Evolutionary conservation across 2,329 filamentous ascomycete species (phyloP), one percentile per base, ranked within the genome.

Genomic region (Didymella pinodella): DNA sequence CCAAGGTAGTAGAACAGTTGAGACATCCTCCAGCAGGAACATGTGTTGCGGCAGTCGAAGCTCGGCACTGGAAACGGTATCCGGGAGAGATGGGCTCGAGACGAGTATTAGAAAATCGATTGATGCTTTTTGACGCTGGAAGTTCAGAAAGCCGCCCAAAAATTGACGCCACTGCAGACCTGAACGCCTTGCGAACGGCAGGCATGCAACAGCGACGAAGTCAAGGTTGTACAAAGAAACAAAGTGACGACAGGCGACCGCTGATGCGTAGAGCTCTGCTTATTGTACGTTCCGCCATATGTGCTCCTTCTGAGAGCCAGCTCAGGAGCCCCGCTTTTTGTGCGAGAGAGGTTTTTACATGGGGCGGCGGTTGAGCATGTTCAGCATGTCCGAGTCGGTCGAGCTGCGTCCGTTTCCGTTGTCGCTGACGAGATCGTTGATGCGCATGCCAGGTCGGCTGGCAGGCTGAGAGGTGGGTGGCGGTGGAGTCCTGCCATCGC

Each of bases 341-440:
- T 44, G 20, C 34, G 22, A 41, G 36, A 52, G 46, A 46, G 43
- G 34, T 28, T 29, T 64, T 65, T 74, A 75, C 72, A 75, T 73
- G 57, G 73, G 73, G 60, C 75, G 73, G 58, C 75, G 72, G 58
- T 78, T 78, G 50, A 79, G 73, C 69, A 76, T 76, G 65, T 76
- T 78, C 46, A 80, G 73, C 78, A 80, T 80, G 57, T 75, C 73
- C 43, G 75, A 77, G 64, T 80, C 78, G 57, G 77, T 78, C 36
- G 75, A 75, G 67, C 75, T 80, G 64, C 78, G 69, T 56, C 68
- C 69, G 36, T 70, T 69, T 29, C 73, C 72, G 53, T 68, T 76
- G 57, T 75, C 75, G 64, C 66, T 77, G 31, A 79, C 77, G 16
- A 79, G 75, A 46, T 78, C 75, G 57, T 74, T 78, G 68, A 78